Evolutionary conservation across 805 yeast species (phyloP).

Genomic region (Zygosaccharomyces kombuchaensis): DNA sequence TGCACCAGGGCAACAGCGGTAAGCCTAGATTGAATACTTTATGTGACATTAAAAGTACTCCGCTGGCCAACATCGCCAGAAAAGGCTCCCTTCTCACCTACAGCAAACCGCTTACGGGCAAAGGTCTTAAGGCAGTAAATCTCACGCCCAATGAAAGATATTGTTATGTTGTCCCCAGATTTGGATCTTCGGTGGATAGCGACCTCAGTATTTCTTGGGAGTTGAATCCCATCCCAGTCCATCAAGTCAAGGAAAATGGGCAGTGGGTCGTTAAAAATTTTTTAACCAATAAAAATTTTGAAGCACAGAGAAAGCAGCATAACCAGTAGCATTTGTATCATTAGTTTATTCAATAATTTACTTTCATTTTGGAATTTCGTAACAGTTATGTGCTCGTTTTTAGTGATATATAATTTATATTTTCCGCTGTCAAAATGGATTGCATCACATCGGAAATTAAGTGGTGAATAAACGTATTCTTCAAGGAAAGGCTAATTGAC

Average conservation of each 20-base stretch:
- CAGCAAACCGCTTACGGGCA: slow-evolving; percentile 81
- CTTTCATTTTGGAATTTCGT: no score
- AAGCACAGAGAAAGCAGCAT: not conserved
- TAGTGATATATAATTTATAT: not conserved
- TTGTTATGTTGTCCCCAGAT: slow-evolving; percentile 86
- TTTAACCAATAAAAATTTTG: slow-evolving; percentile 26
- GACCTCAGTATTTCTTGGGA: slow-evolving; percentile 89
- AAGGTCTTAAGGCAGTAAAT: slow-evolving; percentile 79
- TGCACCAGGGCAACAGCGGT: slow-evolving; percentile 52
- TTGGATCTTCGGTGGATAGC: slow-evolving; percentile 77
- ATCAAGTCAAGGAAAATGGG: slow-evolving; percentile 62
- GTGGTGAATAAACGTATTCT: no score
- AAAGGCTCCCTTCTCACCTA: slow-evolving; percentile 68
- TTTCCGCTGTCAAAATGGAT: not conserved
- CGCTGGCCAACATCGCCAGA: slow-evolving; percentile 73
- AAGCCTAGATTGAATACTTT: slow-evolving; percentile 66
- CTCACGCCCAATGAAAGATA: slow-evolving; percentile 65
- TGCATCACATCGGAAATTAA: not conserved
- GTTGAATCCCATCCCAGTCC: slow-evolving; percentile 71
- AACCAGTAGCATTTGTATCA: not conserved
- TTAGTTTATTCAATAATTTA: not conserved
- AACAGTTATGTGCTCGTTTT: not conserved
- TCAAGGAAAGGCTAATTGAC: no score
- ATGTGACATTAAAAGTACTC: slow-evolving; percentile 69
- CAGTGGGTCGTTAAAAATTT: slow-evolving; percentile 52